Base-by-base conservation (phyloP, 2,329 filamentous ascomycete species). In the Juglanconis sp. region DNA sequence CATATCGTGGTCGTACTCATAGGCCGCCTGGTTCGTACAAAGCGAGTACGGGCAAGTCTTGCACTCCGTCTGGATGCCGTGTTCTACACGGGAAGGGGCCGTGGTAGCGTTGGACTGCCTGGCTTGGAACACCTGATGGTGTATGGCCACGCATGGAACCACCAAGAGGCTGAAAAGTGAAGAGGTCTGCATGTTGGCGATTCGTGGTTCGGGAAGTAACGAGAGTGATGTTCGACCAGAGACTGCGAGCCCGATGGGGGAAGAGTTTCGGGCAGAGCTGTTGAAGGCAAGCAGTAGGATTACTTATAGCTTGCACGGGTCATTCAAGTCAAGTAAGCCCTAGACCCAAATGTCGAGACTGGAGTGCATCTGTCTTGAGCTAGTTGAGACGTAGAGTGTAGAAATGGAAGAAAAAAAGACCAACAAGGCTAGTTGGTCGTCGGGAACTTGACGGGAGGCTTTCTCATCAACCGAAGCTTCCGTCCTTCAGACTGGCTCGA, bases 31-130 rank as follows among this genome's bases (percentile, higher is more conserved):
- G 35, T 63, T 63, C 31, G 58, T 56, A 30, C 61, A 63, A 1
- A 61, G 58, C 9, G 50, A 54, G 15, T 63, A 63, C 9, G 61
- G 61, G 17, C 61, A 63, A 1, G 54, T 58, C 38, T 63, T 63
- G 58, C 61, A 63, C 51, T 63, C 61, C 3, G 61, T 63, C 13
- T 53, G 17, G 54, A 63, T 63, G 6, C 61, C 61, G 13, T 30
- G 6, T 11, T 61, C 51, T 11, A 63, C 58, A 1, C 13, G 9
- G 2, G 61, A 63, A 4, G 61, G 46, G 38, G 58, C 60, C 1
- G 46, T 57, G 30, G 57, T 60, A 24, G 48, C n/a, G n/a, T 57
- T 60, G 35, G 34, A 32, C 44, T 51, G 53, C 11, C 56, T 53
- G 52, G 35, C 34, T 2, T 47, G 47, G 10, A 56, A 47, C 4